A percentile compares a stretch with the other conserved stretches of the same genome.
Conservation (phyloP, 768 basidiomycete species). For the Tylopilus vinaceipallidus region DNA sequence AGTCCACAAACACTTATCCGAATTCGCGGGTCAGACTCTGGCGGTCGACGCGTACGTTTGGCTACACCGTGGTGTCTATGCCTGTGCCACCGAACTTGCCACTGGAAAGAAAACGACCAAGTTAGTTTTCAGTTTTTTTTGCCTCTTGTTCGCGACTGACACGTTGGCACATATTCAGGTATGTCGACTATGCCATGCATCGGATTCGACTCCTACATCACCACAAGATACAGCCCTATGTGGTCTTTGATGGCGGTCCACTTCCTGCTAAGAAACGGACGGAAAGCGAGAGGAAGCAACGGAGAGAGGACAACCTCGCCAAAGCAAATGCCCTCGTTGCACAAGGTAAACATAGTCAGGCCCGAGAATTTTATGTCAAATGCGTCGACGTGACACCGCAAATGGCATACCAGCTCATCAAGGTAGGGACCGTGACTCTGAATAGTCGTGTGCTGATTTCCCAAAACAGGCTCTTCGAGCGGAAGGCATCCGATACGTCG, state of each 20-base stretch:
- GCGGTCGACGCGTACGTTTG: slow-evolving; percentile 96
- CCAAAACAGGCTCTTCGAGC: slow-evolving; percentile 71
- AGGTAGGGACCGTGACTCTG: slow-evolving; percentile 47
- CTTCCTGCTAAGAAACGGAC: slow-evolving; percentile 93
- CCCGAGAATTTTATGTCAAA: slow-evolving; percentile 86
- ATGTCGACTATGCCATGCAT: slow-evolving; percentile 96
- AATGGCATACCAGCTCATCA: slow-evolving; percentile 97
- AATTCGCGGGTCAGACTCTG: slow-evolving; percentile 79
- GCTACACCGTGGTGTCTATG: slow-evolving; percentile 85
- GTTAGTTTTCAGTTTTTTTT: slow-evolving; percentile 45
- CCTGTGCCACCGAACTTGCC: slow-evolving; percentile 89
- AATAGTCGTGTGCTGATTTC: slow-evolving; percentile 4
- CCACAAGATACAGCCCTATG: slow-evolving; percentile 79
- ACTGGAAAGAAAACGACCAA: slow-evolving; percentile 79
- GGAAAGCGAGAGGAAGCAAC: slow-evolving; percentile 73
- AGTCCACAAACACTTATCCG: slow-evolving; percentile 69
- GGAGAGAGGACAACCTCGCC: slow-evolving; percentile 73
- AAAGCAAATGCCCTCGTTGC: slow-evolving; percentile 69
- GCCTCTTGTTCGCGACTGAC: neutral
- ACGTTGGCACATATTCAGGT: slow-evolving; percentile 47
- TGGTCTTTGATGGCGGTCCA: slow-evolving; percentile 96
- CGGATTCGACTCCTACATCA: slow-evolving; percentile 83
- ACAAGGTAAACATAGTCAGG: slow-evolving; percentile 77
- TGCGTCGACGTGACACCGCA: slow-evolving; percentile 94
- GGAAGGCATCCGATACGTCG: slow-evolving; percentile 79